phyloP scores from a whole-genome alignment of 2,329 filamentous ascomycete species.

The Tolypocladium paradoxum region DNA sequence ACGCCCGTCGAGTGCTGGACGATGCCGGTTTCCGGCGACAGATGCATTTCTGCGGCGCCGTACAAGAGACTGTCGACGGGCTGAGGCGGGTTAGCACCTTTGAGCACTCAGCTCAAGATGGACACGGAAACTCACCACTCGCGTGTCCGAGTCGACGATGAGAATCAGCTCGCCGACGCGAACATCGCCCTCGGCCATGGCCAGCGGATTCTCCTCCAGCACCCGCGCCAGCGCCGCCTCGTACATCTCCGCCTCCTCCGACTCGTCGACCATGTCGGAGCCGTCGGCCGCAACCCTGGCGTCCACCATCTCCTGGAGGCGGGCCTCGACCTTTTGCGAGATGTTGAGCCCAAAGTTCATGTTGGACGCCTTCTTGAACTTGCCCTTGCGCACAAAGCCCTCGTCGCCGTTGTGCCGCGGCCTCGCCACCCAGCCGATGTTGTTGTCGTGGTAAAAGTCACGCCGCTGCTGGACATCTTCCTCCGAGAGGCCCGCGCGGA shows the following conservation, averaged over 20 bases:
- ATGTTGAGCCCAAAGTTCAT: conserved; percentile 62
- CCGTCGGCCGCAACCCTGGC: conserved; percentile 6
- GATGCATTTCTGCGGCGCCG: conserved; percentile 61
- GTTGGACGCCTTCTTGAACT: conserved; percentile 66
- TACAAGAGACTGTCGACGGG: conserved; percentile 58
- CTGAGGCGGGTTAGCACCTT: neutral
- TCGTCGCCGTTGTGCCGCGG: conserved; percentile 34
- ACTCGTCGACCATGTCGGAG: conserved; percentile 12
- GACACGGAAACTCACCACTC: conserved; percentile 32
- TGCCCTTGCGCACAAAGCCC: conserved; percentile 44
- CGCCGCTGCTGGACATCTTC: conserved; percentile 28
- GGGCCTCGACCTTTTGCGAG: conserved; percentile 51
- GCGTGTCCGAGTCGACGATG: conserved; percentile 58
- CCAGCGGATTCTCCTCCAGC: conserved; percentile 30
- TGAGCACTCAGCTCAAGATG: neutral
- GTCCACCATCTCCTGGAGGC: conserved; percentile 29
- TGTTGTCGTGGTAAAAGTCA: conserved; percentile 39
- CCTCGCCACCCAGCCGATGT: conserved; percentile 36
- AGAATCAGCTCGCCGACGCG: conserved; percentile 54
- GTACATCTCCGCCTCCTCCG: conserved; percentile 34
- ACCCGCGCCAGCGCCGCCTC: conserved; percentile 36
- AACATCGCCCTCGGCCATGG: conserved; percentile 51
- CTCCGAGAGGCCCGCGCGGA: conserved; percentile 37
- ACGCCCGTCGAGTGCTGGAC: conserved; percentile 64
- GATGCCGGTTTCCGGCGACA: conserved; percentile 58